Evolutionary conservation across 139 green algal genomes (phyloP), one percentile per base, ranked within the genome.

Genomic region (Volvox africanus): DNA sequence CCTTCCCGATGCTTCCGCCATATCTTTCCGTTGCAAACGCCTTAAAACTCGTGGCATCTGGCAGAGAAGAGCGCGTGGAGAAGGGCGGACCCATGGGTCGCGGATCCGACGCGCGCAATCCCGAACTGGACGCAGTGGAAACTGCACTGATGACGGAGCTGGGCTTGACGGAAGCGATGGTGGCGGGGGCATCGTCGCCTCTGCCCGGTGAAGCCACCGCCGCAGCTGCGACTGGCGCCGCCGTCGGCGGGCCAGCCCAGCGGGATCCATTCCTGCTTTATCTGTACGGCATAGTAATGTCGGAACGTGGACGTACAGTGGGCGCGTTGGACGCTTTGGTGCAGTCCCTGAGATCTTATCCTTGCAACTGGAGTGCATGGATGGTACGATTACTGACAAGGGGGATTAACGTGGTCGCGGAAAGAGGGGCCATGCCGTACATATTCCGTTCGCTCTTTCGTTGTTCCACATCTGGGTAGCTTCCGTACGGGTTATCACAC

Each of bases 331-430:
- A 88, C 14, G 55, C 92, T 87, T 92, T 97, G 82, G 50, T 93
- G 44, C 12, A 50, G 35, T 96, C 96, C 0, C 87, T 99, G 50
- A 75, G 35, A 9, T 88, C 67, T 19, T 99, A 95, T 86, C 98
- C 98, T 17, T 98, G 95, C 93, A 97, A 99, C 93, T 99, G 98
- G 98, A 91, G 80, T 26, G 98, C 97, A 1, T 99, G 98, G 98
- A 94, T 96, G 95, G 96, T 97, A 71, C 37, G 89, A 9, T 9
- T 91, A n/a, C 73, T n/a, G n/a, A n/a, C n/a, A n/a, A n/a, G n/a
- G n/a, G 18, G 28, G 73, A 19, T 14, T 21, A 80, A 35, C 73
- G 44, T 32, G 3, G 26, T 75, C 55, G 3, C 28, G n/a, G 50
- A 26, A 30, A 24, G 26, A 18, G 80, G 80, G 80, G 80, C 26